phyloP scores from a whole-genome alignment of 495 filamentous ascomycete genomes.

The Xylaria flabelliformis region DNA sequence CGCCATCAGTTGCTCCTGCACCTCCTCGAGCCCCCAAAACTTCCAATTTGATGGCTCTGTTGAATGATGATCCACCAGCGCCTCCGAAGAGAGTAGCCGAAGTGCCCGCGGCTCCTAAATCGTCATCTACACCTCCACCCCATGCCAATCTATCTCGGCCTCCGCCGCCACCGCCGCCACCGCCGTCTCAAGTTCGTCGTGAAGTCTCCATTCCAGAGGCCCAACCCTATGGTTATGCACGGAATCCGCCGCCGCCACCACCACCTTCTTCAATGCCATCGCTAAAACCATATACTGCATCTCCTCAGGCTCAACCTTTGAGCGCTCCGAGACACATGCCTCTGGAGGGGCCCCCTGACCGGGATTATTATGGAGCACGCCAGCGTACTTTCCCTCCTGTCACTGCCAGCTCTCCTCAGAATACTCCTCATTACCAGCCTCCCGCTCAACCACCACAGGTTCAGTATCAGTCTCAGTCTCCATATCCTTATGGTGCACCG shows the following conservation, averaged over 20 bases:
- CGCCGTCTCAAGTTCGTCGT: conserved; percentile 45
- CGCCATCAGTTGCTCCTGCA: conserved; percentile 39
- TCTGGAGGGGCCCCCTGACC: conserved; percentile 43
- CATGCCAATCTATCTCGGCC: conserved; percentile 46
- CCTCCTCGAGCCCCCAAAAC: conserved; percentile 49
- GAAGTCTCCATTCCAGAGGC: conserved; percentile 40
- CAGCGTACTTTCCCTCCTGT: conserved; percentile 44
- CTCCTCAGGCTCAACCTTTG: conserved; percentile 49
- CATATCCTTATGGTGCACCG: conserved; percentile 41
- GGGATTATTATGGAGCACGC: conserved; percentile 50
- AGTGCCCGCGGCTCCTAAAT: conserved; percentile 42
- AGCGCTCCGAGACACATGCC: conserved; percentile 46
- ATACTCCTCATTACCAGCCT: conserved; percentile 47
- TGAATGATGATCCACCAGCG: conserved; percentile 56
- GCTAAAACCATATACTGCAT: conserved; percentile 54
- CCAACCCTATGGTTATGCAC: conserved; percentile 45
- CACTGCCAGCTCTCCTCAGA: conserved; percentile 48
- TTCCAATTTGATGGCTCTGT: conserved; percentile 56
- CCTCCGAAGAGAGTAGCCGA: conserved; percentile 50
- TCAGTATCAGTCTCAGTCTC: conserved; percentile 41
- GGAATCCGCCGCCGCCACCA: conserved; percentile 40
- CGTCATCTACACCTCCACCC: conserved; percentile 54
- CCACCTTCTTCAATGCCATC: conserved; percentile 52
- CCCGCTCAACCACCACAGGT: conserved; percentile 40
- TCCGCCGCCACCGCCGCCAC: conserved; percentile 42